Percentiles rank a stretch among this genome's conserved stretches.
These are phyloP conservation scores for Dactylellina drechsleri DNA, from an alignment of 2,329 filamentous ascomycete genomes.

Conservation along the genomic window DNA sequence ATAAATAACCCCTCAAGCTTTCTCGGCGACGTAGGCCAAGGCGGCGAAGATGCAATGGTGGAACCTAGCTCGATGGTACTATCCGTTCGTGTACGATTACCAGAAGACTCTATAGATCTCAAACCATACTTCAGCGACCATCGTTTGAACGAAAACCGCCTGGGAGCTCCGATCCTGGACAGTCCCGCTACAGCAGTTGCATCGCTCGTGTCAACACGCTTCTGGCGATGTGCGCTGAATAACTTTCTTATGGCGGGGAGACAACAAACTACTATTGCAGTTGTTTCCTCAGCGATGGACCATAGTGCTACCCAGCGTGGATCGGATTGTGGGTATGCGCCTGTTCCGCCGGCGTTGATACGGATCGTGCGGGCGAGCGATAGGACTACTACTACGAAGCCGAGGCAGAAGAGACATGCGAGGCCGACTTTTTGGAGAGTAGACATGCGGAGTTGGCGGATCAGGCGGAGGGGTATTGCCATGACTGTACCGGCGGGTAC, in stretches of 20 bases:
- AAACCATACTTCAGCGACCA: constrained; percentile 49
- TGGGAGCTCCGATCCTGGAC: constrained; percentile 10
- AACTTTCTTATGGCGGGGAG: constrained; percentile 50
- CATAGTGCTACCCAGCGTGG: constrained; percentile 51
- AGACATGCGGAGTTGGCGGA: constrained; percentile 48
- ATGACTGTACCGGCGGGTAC: constrained; percentile 21
- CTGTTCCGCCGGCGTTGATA: constrained; percentile 43
- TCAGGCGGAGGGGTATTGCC: constrained; percentile 49
- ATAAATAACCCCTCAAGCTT: constrained; percentile 23
- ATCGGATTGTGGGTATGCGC: constrained; percentile 42
- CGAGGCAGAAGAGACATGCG: constrained; percentile 49
- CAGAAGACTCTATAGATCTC: constrained; percentile 24
- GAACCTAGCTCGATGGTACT: constrained; percentile 36
- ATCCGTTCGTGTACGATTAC: constrained; percentile 20
- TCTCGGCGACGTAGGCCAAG: constrained; percentile 35
- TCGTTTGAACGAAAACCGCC: constrained; percentile 29
- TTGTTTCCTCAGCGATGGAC: constrained; percentile 50
- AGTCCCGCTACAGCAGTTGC: constrained; percentile 19
- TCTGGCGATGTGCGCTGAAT: constrained; percentile 36
- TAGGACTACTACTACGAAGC: constrained; percentile 44
- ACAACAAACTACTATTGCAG: constrained; percentile 50
- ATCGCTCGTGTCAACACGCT: constrained; percentile 13
- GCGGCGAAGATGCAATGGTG: constrained; percentile 21
- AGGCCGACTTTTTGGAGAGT: constrained; percentile 41
- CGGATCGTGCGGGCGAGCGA: constrained; percentile 48